Conservation (phyloP, 139 green algal genomes). For the Mesotaenium endlicherianum region DNA sequence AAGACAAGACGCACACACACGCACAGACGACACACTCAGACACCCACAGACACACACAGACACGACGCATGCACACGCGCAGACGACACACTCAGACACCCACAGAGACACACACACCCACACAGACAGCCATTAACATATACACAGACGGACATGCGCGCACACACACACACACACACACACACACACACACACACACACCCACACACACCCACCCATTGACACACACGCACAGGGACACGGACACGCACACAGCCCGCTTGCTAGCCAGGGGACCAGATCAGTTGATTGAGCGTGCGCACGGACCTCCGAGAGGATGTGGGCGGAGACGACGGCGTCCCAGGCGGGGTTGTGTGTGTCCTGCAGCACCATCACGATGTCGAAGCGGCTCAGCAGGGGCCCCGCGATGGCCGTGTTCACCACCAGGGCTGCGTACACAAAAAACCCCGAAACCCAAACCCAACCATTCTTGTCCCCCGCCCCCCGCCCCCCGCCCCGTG, state of each 20-base stretch:
- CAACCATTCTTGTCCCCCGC: no score
- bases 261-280: not conserved
- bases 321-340: slow-evolving; percentile 68
- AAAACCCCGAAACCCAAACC: no score
- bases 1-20: no score
- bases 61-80: no score
- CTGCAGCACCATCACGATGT: slow-evolving; percentile 72
- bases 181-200: not conserved
- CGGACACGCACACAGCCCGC: no score
- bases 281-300: not conserved
- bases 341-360: slow-evolving; percentile 57
- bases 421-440: not conserved
- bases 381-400: slow-evolving; percentile 83
- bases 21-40: no score
- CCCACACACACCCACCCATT: no score
- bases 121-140: no score
- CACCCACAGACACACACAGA: no score
- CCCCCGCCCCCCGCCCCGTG: no score
- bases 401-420: slow-evolving; percentile 51
- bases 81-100: no score
- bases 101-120: no score
- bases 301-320: slow-evolving; percentile 67
- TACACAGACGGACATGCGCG: not conserved
- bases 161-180: not conserved
- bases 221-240: not conserved